These are phyloP conservation scores for Pichia rugopelliculosa DNA, from an alignment of 805 yeast species.

Conservation along the genomic window DNA sequence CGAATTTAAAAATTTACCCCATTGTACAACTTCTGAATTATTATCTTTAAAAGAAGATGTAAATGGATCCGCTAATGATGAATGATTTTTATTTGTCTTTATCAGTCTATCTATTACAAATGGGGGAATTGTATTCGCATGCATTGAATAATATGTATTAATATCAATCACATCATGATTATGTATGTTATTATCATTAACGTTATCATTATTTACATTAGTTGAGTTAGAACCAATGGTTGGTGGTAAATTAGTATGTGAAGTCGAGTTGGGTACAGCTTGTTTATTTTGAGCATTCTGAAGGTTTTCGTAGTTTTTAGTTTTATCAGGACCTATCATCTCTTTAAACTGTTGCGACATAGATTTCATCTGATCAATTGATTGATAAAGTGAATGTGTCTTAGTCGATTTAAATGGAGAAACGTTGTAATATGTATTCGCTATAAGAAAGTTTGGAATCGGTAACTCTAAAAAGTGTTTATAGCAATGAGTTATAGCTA, in stretches of 20 bases:
- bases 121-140: constrained; percentile 13
- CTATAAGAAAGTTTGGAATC: neutral
- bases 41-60: constrained; percentile 14
- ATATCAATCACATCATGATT: neutral
- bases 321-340: neutral
- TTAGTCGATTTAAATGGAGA: neutral
- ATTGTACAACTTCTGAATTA: constrained; percentile 6
- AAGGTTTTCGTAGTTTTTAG: neutral
- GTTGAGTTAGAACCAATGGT: neutral
- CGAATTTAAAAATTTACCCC: constrained; percentile 17
- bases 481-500: neutral
- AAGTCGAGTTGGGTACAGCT: neutral
- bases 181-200: neutral
- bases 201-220: neutral
- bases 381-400: too few species aligned
- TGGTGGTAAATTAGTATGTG: neutral
- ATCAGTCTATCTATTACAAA: constrained; percentile 14
- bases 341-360: neutral
- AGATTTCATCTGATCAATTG: neutral
- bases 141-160: constrained; percentile 3
- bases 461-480: neutral
- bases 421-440: neutral
- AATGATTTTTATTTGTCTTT: neutral
- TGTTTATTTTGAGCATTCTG: neutral
- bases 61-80: constrained; percentile 12